Base-by-base conservation (phyloP, 129 eudicot genomes). In the Flaveria brownii region DNA sequence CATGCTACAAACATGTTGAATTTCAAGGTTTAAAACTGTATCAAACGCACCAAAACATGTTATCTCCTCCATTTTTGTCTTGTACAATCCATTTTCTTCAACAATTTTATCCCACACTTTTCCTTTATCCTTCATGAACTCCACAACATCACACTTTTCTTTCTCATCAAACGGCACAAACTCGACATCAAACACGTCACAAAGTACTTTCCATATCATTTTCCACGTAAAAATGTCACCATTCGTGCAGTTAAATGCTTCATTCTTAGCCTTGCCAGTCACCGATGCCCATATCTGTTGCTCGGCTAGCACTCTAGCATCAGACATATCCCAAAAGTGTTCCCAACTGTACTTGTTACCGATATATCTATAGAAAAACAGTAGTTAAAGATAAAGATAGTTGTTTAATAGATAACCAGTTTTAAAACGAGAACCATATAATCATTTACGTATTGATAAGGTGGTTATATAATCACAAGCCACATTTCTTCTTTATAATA, bases 221-320 rank as follows among this genome's bases (percentile, higher is more conserved):
- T 82, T 82, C 85, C 85, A 82, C 6, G 81, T 77, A 33, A 82
- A 71, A 56, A 82, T 59, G 20, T 82, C 85, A 10, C 82, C 85
- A 12, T 82, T 82, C 1, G 85, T 77, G 68, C 82, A 82, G 33
- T 82, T 82, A 51, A 82, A 82, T 2, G 85, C 79, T 72, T 82
- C 70, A 46, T 82, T 82, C 71, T 54, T 82, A 2, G 85, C 85
- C 5, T 50, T 64, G 25, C 65, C 50, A 0, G 85, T 77, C 9
- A 46, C 33, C 1, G 78, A 72, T 26, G 79, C 85, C 82, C 85
- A 82, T 43, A 82, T 63, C 0, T 82, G 85, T 18, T 82, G 85
- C 14, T 72, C 79, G 4, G 82, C 85, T 71, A 82, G 10, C 5
- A 82, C 75, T 9, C 74, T 68, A 15, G 85, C 68, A 72, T 82